Base-by-base conservation (phyloP, 106 monocot genomes). In the Hemerocallis citrina region DNA sequence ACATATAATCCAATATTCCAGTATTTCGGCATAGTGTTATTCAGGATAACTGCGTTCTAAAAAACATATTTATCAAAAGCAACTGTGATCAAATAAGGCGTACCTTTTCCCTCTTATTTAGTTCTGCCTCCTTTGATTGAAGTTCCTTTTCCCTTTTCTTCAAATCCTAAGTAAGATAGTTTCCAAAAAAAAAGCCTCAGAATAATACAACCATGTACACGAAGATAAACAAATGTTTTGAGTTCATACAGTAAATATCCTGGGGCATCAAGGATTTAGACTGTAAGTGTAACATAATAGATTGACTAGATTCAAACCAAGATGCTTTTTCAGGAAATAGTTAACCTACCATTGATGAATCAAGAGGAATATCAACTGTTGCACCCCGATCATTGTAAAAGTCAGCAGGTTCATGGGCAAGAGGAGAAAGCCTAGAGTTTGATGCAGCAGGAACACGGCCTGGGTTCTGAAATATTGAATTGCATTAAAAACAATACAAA, bases 381-480 rank as follows among this genome's bases (percentile, higher is more conserved):
- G 85, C 81, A 63, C 64, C 55, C 52, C 70, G 81, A 46, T 78
- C 89, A 83, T 75, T 90, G 69, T 90, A 86, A 51, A 96, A 96
- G 76, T 90, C 95, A 54, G 86, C 86, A 41, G 90, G 90, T 57
- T 96, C 95, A 27, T 86, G 95, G 36, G 90, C 86, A 66, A 96
- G 86, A 28, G 95, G 95, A 39, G 90, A 86, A 68, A 90, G 95
- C 69, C 86, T 75, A 14, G 90, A 84, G 84, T 79, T 87, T 21
- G 83, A 79, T 38, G 86, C 90, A 48, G 86, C 68, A 64, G 90
- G 81, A 44, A 96, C 95, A 52, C 72, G 77, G 38, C 81, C 73
- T 52, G 89, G 80, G 37, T 86, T 61, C 90, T 96, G 66, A 7
- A 66, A 48, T 21, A 62, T 42, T 16, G 34, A 59, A 15, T 45